Evolutionary conservation across 495 filamentous ascomycete genomes (phyloP), one percentile per base, ranked within the genome.

Genomic region (Podospora australis): DNA sequence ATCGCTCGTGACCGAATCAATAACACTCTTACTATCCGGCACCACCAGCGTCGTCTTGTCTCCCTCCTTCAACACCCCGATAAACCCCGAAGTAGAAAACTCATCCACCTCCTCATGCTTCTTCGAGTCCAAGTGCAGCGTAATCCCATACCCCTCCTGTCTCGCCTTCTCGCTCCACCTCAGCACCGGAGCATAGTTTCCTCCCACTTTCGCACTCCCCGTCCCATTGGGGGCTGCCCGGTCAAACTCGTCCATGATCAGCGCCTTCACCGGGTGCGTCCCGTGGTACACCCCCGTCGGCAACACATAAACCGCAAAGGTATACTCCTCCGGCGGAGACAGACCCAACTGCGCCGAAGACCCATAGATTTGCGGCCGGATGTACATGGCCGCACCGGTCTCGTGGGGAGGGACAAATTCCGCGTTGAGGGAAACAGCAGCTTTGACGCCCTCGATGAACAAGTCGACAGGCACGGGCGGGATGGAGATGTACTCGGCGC

Each of bases 211-310:
- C 9, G 84, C 85, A 26, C 74, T 77, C 7, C 85, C 86, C 1
- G 82, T 86, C 13, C 85, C 85, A 50, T 85, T 76, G 6, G 85
- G 85, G 10, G 85, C 85, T 0, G 83, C 77, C 11, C 85, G 78
- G 64, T 89, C 85, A 59, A 88, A 89, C 7, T 81, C 74, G 54
- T 88, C 86, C 19, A 95, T 68, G 41, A 95, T 81, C 42, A 94
- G 66, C 6, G 82, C 86, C 63, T 84, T 78, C 8, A 95, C 87
- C 0, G 89, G 84, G 57, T 87, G 78, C 3, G 83, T 78, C 2
- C 90, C 90, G 57, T 95, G 90, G 64, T 94, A 95, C 5, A 95
- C 90, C 2, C 89, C 88, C 4, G 86, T 88, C 1, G 90, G 90
- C 53, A 91, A 71, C 0, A 89, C 88, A 50, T 80, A 95, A 22